Evolutionary conservation across 768 basidiomycete genomes (phyloP).

Genomic region (Boletus reticulatus): DNA sequence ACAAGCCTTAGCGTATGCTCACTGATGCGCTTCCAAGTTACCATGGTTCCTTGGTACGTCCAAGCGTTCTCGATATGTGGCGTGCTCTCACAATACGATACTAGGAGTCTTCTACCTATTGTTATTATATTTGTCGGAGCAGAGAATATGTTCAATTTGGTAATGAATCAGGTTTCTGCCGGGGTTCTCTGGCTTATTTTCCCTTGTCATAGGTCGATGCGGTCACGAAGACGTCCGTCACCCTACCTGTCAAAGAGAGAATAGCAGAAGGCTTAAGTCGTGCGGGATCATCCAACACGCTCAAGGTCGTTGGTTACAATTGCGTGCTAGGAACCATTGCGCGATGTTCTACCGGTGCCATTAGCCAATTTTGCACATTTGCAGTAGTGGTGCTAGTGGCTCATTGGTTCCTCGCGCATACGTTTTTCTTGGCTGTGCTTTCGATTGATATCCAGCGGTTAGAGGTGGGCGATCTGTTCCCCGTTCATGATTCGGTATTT

Average conservation of each 20-base stretch:
- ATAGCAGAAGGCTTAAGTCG: slow-evolving; percentile 88
- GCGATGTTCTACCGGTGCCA: slow-evolving; percentile 71
- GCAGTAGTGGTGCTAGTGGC: slow-evolving; percentile 93
- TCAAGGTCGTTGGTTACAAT: slow-evolving; percentile 90
- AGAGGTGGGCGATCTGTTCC: slow-evolving; percentile 49
- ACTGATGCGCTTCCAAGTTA: slow-evolving; percentile 82
- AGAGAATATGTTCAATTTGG: slow-evolving; percentile 96
- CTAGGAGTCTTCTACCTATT: slow-evolving; percentile 85
- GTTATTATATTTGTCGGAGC: slow-evolving; percentile 94
- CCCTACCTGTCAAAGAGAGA: slow-evolving; percentile 85
- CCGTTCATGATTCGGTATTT: not conserved
- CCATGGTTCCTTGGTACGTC: slow-evolving; percentile 83
- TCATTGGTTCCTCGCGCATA: slow-evolving; percentile 96
- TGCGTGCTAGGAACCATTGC: slow-evolving; percentile 74
- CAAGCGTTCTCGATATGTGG: not conserved
- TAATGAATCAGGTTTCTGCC: slow-evolving; percentile 36
- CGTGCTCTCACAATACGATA: slow-evolving; percentile 6
- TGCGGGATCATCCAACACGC: slow-evolving; percentile 88
- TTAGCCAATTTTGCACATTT: slow-evolving; percentile 91
- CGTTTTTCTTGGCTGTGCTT: slow-evolving; percentile 91
- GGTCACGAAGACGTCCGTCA: slow-evolving; percentile 80
- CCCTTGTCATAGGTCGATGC: slow-evolving; percentile 66
- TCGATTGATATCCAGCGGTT: slow-evolving; percentile 95
- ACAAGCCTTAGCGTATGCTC: slow-evolving; percentile 93
- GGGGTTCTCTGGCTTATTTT: slow-evolving; percentile 23